Conservation (phyloP, 2,329 filamentous ascomycete genomes). For the Akanthomyces muscarius region DNA sequence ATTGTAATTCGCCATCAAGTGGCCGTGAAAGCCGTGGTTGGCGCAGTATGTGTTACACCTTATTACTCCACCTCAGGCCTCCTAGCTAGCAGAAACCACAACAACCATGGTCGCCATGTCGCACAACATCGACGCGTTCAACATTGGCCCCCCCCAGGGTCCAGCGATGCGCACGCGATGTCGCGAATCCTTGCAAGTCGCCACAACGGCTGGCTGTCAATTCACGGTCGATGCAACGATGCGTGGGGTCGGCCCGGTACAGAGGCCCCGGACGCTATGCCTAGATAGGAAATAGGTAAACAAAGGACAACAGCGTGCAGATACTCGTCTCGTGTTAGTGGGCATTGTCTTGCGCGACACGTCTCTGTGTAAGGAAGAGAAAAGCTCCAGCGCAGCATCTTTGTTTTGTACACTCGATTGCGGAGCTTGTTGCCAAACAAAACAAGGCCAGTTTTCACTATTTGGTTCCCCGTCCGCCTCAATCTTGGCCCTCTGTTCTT, state of each 20-base stretch:
- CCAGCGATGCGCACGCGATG: neutral
- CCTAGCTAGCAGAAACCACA: neutral
- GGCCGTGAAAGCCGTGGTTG: neutral
- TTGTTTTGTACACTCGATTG: conserved; percentile 17
- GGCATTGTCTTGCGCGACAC: conserved; percentile 15
- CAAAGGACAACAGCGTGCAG: conserved; percentile 27
- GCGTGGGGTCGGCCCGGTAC: conserved; percentile 20
- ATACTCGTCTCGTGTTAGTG: conserved; percentile 16
- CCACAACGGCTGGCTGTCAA: conserved; percentile 27
- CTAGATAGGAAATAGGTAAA: conserved; percentile 44
- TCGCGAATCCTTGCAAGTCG: conserved; percentile 11
- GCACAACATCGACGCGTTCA: neutral
- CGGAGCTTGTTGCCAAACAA: neutral
- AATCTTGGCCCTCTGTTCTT: neutral
- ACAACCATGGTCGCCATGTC: conserved; percentile 5
- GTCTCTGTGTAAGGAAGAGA: conserved; percentile 18
- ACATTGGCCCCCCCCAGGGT: too few relatives aligned
- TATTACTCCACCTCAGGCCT: neutral
- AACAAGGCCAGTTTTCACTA: neutral
- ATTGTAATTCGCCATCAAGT: neutral
- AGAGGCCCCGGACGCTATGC: conserved; percentile 30
- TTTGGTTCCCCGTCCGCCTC: neutral
- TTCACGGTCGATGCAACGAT: conserved; percentile 24
- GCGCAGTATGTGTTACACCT: neutral
- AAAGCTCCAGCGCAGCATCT: neutral